Base-by-base conservation (phyloP, 2,329 filamentous ascomycete species). In the Fusarium xylarioides region DNA sequence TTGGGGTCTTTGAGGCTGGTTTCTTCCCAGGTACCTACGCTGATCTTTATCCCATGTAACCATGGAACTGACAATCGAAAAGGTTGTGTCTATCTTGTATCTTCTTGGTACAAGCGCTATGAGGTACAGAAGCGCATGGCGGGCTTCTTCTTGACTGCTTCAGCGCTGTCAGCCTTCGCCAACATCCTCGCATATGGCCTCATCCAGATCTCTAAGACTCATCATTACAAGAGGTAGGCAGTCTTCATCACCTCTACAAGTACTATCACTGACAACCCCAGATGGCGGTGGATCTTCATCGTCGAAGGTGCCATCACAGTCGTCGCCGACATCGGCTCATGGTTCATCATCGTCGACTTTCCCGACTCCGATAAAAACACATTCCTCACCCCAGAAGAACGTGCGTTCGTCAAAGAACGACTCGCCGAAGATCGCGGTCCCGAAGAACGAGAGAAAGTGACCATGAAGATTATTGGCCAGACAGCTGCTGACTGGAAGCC, bases 331-430 rank as follows among this genome's bases (percentile, higher is more conserved):
- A 54, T 70, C 4, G 70, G 70, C 1, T 73, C 70, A 1, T 73
- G 70, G 70, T 73, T 73, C 32, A 67, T 73, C 44, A 73, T 73
- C 32, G 66, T 73, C n/a, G 70, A 73, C 54, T 73, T 73, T 30
- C 70, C 70, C 4, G 70, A 73, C 34, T 70, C 70, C 0, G 34
- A 63, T 11, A 57, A 40, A 30, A 73, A 73, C 32, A 73, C 60
- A 4, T 73, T 73, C 19, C 66, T 73, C 4, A 70, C 66, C 1
- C 4, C 44, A 1, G 66, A 73, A 23, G 70, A 73, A 49, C 49
- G 70, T 0, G 43, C 38, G 2, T 73, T 73, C 19, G 61, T 73
- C 15, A 70, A 73, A 14, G 57, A 62, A 3, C 42, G 70, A 3
- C 66, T 73, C 0, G 56, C 38, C 2, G 49, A 61, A 0, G 70